phyloP scores from a whole-genome alignment of 2,329 filamentous ascomycete genomes.

The Pestalotiopsis sp. region DNA sequence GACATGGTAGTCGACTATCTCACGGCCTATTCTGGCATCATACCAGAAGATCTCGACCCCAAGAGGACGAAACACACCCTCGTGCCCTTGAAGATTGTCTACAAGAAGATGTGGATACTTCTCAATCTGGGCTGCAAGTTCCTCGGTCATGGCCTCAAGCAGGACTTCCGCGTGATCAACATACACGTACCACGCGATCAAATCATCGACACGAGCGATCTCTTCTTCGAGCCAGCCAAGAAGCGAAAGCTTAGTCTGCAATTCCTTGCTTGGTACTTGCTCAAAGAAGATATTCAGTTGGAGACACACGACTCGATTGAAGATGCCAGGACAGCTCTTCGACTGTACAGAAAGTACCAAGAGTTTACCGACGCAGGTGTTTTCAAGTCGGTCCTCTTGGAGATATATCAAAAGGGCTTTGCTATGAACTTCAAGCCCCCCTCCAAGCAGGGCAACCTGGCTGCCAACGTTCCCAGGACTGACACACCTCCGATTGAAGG shows the following conservation, averaged over 20 bases:
- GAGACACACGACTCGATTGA: constrained; percentile 95
- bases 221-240: constrained; percentile 82
- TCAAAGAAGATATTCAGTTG: constrained; percentile 92
- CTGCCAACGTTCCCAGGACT: constrained; percentile 22
- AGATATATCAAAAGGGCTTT: constrained; percentile 74
- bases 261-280: constrained; percentile 87
- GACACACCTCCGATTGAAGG: constrained; percentile 30
- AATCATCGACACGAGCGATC: constrained; percentile 90
- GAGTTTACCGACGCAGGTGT: constrained; percentile 89
- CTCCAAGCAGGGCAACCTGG: constrained; percentile 25
- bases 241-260: constrained; percentile 88
- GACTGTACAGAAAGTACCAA: constrained; percentile 85
- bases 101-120: constrained; percentile 97
- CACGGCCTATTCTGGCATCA: constrained; percentile 92
- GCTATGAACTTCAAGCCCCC: constrained; percentile 63
- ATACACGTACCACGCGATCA: constrained; percentile 91
- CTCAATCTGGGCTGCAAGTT: constrained; percentile 94
- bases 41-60: constrained; percentile 80
- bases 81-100: constrained; percentile 85
- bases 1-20: constrained; percentile 95
- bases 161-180: constrained; percentile 97
- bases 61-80: constrained; percentile 77
- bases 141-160: constrained; percentile 88
- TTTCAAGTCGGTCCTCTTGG: constrained; percentile 79
- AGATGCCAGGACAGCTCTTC: constrained; percentile 87